phyloP scores from a whole-genome alignment of 306 rosid genomes.

The Coriaria nepalensis region DNA sequence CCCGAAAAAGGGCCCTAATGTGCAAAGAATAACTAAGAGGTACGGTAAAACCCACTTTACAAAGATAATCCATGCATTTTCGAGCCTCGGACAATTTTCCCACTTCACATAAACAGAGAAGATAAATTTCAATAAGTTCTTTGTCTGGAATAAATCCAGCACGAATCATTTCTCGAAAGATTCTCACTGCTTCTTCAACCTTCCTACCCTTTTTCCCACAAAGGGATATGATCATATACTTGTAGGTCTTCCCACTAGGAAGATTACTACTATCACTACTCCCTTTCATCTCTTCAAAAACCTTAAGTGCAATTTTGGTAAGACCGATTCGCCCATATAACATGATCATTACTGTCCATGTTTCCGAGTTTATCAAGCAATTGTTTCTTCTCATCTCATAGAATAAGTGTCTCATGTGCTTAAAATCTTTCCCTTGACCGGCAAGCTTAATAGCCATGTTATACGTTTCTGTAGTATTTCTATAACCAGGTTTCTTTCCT shows the following conservation, averaged over 20 bases:
- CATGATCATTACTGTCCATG: conserved; percentile 93
- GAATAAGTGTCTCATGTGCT: conserved; percentile 73
- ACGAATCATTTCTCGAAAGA: conserved; percentile 45
- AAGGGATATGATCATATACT: conserved; percentile 57
- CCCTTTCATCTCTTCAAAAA: conserved; percentile 62
- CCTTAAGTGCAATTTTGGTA: conserved; percentile 56
- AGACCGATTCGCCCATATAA: conserved; percentile 79
- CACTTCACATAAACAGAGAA: conserved; percentile 68
- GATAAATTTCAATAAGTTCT: conserved; percentile 56
- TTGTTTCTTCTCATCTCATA: conserved; percentile 72
- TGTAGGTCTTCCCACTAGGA: conserved; percentile 63
- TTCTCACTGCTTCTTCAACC: conserved; percentile 49
- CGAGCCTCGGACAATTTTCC: conserved; percentile 43
- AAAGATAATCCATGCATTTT: conserved; percentile 47
- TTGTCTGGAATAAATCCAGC: conserved; percentile 50
- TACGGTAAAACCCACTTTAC: conserved; percentile 32
- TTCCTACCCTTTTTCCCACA: conserved; percentile 75
- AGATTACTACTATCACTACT: conserved; percentile 24
- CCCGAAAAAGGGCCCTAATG: conserved; percentile 62
- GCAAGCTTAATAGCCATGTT: conserved; percentile 78
- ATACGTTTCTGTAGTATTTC: conserved; percentile 62
- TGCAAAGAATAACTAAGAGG: conserved; percentile 47
- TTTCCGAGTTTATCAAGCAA: conserved; percentile 44
- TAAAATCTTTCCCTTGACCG: conserved; percentile 75
- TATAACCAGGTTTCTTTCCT: conserved; percentile 43